Conservation (phyloP, 2,329 filamentous ascomycete genomes). For the Neurospora sp. region DNA sequence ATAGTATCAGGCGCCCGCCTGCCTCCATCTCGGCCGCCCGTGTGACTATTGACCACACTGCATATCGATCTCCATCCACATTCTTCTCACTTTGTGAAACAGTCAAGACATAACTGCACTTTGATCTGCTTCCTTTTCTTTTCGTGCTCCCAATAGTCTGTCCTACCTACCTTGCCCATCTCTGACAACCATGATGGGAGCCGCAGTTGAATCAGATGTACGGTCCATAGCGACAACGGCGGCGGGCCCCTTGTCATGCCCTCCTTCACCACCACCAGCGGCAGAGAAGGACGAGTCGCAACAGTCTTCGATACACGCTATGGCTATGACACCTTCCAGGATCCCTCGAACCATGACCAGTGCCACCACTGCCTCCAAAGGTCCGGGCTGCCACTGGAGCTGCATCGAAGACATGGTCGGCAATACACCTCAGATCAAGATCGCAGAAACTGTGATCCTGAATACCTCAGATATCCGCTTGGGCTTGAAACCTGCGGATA, state of each 20-base stretch:
- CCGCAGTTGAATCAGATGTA: background rate
- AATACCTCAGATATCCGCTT: background rate
- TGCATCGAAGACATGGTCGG: background rate
- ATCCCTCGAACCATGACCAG: background rate
- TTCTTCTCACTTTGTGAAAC: background rate
- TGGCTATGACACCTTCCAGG: background rate
- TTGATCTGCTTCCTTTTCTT: background rate
- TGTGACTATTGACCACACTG: background rate
- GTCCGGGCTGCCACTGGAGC: background rate
- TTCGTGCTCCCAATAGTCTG: background rate
- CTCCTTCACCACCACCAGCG: background rate
- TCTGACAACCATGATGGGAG: background rate
- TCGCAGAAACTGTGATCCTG: background rate
- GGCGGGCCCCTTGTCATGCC: background rate
- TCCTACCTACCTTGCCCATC: background rate
- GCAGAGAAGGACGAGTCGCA: background rate
- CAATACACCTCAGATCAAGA: background rate
- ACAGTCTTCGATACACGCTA: background rate
- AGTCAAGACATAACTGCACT: background rate
- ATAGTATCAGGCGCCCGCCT: background rate
- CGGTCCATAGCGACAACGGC: background rate
- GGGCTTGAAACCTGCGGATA: background rate
- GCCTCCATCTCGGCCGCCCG: background rate
- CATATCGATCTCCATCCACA: background rate
- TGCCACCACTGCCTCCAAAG: background rate